Evolutionary conservation across 208 protist genomes (phyloP), one percentile per base, ranked within the genome.

Genomic region (Paratrypanosoma confusum): DNA sequence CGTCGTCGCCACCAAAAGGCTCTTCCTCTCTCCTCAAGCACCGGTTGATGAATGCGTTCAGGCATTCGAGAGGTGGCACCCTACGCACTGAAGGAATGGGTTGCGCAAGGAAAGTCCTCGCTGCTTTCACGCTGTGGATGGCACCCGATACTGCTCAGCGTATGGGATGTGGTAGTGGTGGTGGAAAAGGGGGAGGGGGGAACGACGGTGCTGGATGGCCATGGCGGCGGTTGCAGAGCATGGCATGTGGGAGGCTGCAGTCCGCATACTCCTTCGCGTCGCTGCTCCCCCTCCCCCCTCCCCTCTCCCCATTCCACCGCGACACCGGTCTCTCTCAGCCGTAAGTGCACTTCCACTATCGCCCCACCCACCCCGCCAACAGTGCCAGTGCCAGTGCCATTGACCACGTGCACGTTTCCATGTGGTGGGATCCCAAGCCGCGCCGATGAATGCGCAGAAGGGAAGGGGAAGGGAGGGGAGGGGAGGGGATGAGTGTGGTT

Each of bases 381-480:
- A 11, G 5, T 25, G 24, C 20, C 20, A 39, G 24, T 11, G 11
- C 24, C 24, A n/a, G 20, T 39, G 24, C 35, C 35, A 39, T 39
- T 39, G 24, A 6, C 24, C 5, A n/a, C 11, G 29, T 34, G 11
- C 24, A 39, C 5, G 20, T 39, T 39, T 11, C 11, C 35, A 17
- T 39, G 18, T 18, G 40, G n/a, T 39, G n/a, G 23, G 13, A 57
- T 33, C 52, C 29, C 21, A 64, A 57, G 57, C n/a, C n/a, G n/a
- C n/a, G 46, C 57, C 16, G 57, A 64, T 18, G 28, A 48, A 29
- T 25, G 16, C 18, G 25, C 27, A 18, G 28, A 45, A 22, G 57
- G 42, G 32, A 55, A 34, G 11, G n/a, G n/a, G n/a, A n/a, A n/a
- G n/a, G n/a, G n/a, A n/a, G n/a, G n/a, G n/a, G n/a, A n/a, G n/a